Percentiles rank a stretch among this genome's conserved stretches.
These are phyloP conservation scores for Eleusine coracana DNA, from an alignment of 176 grass and related monocot species.

Conservation along the genomic window DNA sequence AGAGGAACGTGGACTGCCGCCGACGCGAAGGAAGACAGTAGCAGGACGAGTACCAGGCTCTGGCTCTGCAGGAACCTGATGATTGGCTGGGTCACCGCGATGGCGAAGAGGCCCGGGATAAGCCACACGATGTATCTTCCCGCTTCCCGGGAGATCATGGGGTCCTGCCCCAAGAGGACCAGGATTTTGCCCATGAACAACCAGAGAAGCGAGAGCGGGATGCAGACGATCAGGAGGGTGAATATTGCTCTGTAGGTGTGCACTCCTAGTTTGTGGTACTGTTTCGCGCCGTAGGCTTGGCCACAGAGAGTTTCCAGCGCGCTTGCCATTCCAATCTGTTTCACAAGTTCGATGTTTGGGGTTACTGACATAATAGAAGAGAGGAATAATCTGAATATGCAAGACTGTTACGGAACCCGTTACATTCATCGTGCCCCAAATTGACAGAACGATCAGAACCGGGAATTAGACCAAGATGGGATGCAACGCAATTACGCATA, in stretches of 20 bases:
- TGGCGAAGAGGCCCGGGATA: constrained; percentile 75
- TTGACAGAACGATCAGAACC: too few relatives aligned
- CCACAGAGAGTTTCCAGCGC: constrained; percentile 82
- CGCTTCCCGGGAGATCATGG: constrained; percentile 54
- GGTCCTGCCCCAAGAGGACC: constrained; percentile 63
- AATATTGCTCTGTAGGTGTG: constrained; percentile 73
- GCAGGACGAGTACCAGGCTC: constrained; percentile 66
- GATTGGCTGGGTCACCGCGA: constrained; percentile 56
- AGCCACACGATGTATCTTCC: constrained; percentile 72
- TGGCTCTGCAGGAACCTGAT: constrained; percentile 73
- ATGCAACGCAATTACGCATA: too few relatives aligned
- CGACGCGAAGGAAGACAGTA: constrained; percentile 46
- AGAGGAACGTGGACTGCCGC: constrained; percentile 66
- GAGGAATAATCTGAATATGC: background rate
- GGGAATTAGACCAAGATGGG: too few relatives aligned
- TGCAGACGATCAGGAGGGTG: constrained; percentile 57
- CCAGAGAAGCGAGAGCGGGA: constrained; percentile 75
- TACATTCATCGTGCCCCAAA: too few relatives aligned
- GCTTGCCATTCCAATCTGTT: constrained; percentile 74
- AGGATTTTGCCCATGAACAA: constrained; percentile 72
- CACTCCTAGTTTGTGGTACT: constrained; percentile 62
- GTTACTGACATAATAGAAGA: background rate
- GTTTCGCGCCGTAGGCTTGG: constrained; percentile 81
- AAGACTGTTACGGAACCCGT: too few relatives aligned
- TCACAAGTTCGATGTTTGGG: background rate